Conservation (phyloP, 2,329 filamentous ascomycete species). For the Aspergillus unguis region DNA sequence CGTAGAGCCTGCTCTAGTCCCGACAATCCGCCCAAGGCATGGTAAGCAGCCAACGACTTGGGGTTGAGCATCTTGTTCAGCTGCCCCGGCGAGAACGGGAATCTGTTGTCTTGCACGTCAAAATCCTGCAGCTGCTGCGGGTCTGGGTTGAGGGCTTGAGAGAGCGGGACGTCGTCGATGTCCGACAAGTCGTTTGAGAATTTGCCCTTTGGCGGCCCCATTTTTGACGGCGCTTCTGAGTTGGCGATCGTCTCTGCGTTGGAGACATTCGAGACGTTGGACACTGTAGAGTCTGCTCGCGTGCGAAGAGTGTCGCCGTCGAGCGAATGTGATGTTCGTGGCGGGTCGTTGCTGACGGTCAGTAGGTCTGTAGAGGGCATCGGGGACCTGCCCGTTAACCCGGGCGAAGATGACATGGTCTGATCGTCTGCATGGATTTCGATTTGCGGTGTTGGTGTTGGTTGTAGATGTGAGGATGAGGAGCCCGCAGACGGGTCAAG, state of each 20-base stretch:
- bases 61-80: slow-evolving; percentile 86
- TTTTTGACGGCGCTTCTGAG: slow-evolving; percentile 26
- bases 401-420: slow-evolving; percentile 7
- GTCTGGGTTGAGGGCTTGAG: slow-evolving; percentile 69
- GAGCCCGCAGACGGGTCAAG: slow-evolving; percentile 3
- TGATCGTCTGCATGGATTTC: slow-evolving; percentile 4
- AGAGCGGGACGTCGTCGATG: slow-evolving; percentile 35
- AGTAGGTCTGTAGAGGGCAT: slow-evolving; percentile 20
- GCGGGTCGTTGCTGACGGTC: slow-evolving; percentile 24
- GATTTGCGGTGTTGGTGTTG: neutral
- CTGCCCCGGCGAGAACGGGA: slow-evolving; percentile 75
- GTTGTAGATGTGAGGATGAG: neutral
- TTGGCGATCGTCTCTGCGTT: slow-evolving; percentile 32
- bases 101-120: slow-evolving; percentile 71
- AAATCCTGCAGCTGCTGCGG: slow-evolving; percentile 74
- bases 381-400: neutral
- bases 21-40: slow-evolving; percentile 70
- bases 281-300: slow-evolving; percentile 40
- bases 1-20: slow-evolving; percentile 78
- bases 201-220: neutral
- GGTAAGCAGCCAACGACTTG: slow-evolving; percentile 79
- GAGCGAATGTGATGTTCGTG: slow-evolving; percentile 34
- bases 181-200: neutral
- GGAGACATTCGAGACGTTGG: slow-evolving; percentile 8
- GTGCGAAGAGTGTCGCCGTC: slow-evolving; percentile 46